Evolutionary conservation across 352 stramenopile genomes (phyloP).

Genomic region (Phytophthora quininea): DNA sequence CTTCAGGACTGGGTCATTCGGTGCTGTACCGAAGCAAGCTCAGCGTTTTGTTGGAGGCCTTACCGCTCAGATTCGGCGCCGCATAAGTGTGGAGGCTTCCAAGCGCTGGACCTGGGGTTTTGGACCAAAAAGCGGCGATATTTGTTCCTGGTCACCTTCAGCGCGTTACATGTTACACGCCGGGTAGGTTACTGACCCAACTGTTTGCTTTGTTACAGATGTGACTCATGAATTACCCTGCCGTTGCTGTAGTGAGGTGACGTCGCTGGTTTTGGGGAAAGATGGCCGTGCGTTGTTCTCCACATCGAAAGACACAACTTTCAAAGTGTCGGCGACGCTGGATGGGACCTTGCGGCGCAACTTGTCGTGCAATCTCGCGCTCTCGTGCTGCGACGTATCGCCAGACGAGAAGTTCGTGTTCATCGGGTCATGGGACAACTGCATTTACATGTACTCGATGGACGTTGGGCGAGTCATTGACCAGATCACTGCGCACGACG

Average conservation of each 20-base stretch:
- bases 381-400: conserved; percentile 84
- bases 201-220: too few relatives aligned
- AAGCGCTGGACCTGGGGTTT: conserved; percentile 81
- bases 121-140: conserved; percentile 49
- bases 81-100: conserved; percentile 72
- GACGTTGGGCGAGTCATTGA: conserved; percentile 82
- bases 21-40: conserved; percentile 72
- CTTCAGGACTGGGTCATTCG: conserved; percentile 66
- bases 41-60: conserved; percentile 77
- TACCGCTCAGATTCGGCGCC: conserved; percentile 75
- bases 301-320: conserved; percentile 75
- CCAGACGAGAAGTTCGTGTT: conserved; percentile 86
- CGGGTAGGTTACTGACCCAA: conserved; percentile 63
- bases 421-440: conserved; percentile 83
- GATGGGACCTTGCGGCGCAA: conserved; percentile 71
- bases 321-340: conserved; percentile 75
- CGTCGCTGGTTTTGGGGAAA: conserved; percentile 64
- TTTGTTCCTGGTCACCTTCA: conserved; percentile 66
- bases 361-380: conserved; percentile 73
- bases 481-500: conserved; percentile 81
- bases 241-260: conserved; percentile 56
- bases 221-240: not conserved
- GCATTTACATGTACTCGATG: conserved; percentile 89
- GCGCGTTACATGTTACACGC: conserved; percentile 73
- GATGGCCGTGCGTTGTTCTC: conserved; percentile 74